These are phyloP conservation scores for Aspergillus fumigatiaffinis DNA, from an alignment of 2,329 filamentous ascomycete genomes.

Conservation along the genomic window DNA sequence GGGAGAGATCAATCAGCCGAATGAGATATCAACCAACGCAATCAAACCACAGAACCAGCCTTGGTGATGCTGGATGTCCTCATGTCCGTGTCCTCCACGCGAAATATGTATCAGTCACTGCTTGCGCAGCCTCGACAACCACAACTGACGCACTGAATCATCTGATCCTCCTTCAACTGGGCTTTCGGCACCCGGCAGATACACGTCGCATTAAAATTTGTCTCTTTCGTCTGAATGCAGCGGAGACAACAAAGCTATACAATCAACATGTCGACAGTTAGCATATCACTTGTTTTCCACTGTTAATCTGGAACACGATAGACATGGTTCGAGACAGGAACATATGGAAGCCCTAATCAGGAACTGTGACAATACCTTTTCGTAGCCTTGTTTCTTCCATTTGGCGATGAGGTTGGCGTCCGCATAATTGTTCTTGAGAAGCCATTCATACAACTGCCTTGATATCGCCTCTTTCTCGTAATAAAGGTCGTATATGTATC, in stretches of 20 bases:
- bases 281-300: background rate
- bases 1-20: background rate
- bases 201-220: constrained; percentile 96
- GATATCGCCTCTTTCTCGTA: constrained; percentile 96
- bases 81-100: background rate
- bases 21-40: background rate
- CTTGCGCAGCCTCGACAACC: constrained; percentile 89
- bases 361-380: constrained; percentile 65
- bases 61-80: background rate
- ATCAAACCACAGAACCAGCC: background rate
- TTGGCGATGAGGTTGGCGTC: constrained; percentile 96
- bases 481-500: constrained; percentile 96
- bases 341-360: constrained; percentile 17
- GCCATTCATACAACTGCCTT: constrained; percentile 88
- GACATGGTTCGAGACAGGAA: background rate
- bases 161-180: constrained; percentile 83
- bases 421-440: constrained; percentile 94
- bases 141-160: constrained; percentile 91
- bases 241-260: constrained; percentile 81
- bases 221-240: constrained; percentile 99
- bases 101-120: constrained; percentile 56
- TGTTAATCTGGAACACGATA: background rate
- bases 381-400: constrained; percentile 99
- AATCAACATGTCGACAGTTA: background rate
- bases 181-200: constrained; percentile 92